Percentiles rank a stretch among this genome's conserved stretches.
These are phyloP conservation scores for Aeschynomene evenia DNA, from an alignment of 306 rosid genomes.

Conservation along the genomic window DNA sequence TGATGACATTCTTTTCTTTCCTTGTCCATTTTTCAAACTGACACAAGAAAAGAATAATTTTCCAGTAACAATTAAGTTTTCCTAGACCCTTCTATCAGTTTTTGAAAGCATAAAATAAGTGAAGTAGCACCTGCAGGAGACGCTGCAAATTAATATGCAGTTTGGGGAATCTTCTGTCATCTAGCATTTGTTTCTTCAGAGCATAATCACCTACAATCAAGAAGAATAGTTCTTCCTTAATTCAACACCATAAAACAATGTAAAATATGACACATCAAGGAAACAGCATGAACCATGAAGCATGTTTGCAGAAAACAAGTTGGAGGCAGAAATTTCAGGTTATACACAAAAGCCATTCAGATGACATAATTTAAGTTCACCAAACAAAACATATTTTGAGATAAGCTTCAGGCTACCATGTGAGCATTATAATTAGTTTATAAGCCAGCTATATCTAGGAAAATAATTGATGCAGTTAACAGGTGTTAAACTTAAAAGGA, in stretches of 20 bases:
- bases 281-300: neutral
- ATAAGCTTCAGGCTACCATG: neutral
- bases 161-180: constrained; percentile 96
- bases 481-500: neutral
- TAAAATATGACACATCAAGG: neutral
- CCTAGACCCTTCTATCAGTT: neutral
- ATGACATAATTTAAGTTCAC: neutral
- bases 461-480: constrained; percentile 2
- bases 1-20: neutral
- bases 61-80: neutral
- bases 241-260: neutral
- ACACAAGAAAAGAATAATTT: neutral
- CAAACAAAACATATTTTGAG: neutral
- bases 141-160: constrained; percentile 93
- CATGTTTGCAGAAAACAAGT: constrained; percentile 16
- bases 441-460: neutral
- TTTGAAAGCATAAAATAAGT: constrained; percentile 14
- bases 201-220: constrained; percentile 67
- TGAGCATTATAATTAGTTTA: neutral
- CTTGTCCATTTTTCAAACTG: neutral
- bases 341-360: constrained; percentile 11
- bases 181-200: constrained; percentile 93
- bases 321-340: constrained; percentile 12
- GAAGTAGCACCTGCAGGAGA: constrained; percentile 72
- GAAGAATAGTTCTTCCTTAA: constrained; percentile 25